Evolutionary conservation across 1,284 basidiomycete species (phyloP).

Genomic region (Rhodotorula sp.): DNA sequence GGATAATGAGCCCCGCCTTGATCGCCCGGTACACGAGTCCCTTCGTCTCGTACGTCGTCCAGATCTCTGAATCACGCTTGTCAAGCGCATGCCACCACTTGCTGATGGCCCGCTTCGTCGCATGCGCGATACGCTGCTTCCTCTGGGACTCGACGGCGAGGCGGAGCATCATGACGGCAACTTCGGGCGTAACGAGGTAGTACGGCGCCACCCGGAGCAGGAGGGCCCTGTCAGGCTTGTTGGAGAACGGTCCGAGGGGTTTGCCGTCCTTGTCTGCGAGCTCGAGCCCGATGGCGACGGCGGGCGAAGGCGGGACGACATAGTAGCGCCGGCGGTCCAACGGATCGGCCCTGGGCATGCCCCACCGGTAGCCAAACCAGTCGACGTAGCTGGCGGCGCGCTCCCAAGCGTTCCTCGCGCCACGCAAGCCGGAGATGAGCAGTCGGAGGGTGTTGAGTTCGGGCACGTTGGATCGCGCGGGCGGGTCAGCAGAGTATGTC

Average conservation of each 20-base stretch:
- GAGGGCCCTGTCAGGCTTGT: not conserved
- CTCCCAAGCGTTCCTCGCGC: not conserved
- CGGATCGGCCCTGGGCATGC: not conserved
- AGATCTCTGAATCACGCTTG: not conserved
- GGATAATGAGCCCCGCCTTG: conserved; percentile 1
- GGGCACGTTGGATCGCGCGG: conserved; percentile 1
- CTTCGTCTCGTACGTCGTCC: not conserved
- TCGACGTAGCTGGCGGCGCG: conserved; percentile 11
- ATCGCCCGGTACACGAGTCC: not conserved
- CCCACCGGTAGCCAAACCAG: conserved; percentile 28
- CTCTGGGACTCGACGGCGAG: conserved; percentile 3
- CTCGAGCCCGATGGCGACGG: not conserved
- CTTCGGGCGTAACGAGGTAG: conserved; percentile 5
- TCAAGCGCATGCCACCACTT: conserved; percentile 14
- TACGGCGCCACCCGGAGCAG: conserved; percentile 1
- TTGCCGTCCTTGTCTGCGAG: not conserved
- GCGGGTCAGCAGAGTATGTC: not conserved
- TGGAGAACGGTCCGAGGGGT: not conserved
- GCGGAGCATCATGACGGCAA: conserved; percentile 13
- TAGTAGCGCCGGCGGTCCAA: not conserved
- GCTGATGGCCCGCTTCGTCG: not conserved
- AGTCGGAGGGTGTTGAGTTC: conserved; percentile 8
- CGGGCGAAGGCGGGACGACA: conserved; percentile 1
- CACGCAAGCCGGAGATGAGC: conserved; percentile 6
- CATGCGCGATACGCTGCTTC: not conserved